A percentile compares a stretch with the other conserved stretches of the same genome.
These are phyloP conservation scores for Pascua guehoae DNA, from an alignment of 1,284 basidiomycete species.

Conservation along the genomic window DNA sequence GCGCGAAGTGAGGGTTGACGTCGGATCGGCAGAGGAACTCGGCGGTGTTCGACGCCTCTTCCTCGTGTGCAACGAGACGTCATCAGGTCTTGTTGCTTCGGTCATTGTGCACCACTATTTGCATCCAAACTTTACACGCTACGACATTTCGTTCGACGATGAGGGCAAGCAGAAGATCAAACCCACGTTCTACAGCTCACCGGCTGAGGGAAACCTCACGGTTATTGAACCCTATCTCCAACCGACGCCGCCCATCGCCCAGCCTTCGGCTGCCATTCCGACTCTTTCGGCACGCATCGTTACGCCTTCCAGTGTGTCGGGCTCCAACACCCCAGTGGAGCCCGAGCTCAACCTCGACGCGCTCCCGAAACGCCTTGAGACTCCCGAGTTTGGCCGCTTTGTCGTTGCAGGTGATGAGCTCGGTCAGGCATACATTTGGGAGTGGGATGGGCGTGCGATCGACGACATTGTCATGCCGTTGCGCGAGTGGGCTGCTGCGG, in stretches of 20 bases:
- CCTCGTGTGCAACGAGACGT: slow-evolving; percentile 12
- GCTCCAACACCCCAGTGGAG: slow-evolving; percentile 9
- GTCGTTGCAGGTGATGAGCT: slow-evolving; percentile 36
- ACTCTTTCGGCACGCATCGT: slow-evolving; percentile 16
- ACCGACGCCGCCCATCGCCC: slow-evolving; percentile 19
- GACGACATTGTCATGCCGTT: slow-evolving; percentile 20
- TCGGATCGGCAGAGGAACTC: slow-evolving; percentile 25
- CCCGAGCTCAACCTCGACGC: slow-evolving; percentile 8
- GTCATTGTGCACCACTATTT: slow-evolving; percentile 32
- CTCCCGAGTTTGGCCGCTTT: slow-evolving; percentile 28
- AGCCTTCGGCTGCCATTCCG: slow-evolving; percentile 9
- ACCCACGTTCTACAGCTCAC: slow-evolving; percentile 16
- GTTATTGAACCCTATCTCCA: slow-evolving; percentile 17
- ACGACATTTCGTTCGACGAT: slow-evolving; percentile 22
- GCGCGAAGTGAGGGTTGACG: slow-evolving; percentile 31
- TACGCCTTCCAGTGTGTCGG: slow-evolving; percentile 9
- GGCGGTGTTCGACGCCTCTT: slow-evolving; percentile 27
- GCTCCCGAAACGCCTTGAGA: slow-evolving; percentile 2
- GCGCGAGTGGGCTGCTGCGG: slow-evolving; percentile 30
- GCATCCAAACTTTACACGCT: slow-evolving; percentile 25
- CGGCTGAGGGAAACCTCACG: slow-evolving; percentile 18
- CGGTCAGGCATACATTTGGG: slow-evolving; percentile 39
- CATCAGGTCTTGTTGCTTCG: slow-evolving; percentile 12
- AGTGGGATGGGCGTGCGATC: slow-evolving; percentile 26
- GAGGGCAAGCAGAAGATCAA: slow-evolving; percentile 5